A percentile compares a stretch with the other conserved stretches of the same genome.
These are phyloP conservation scores for Leptographium galeiforme DNA, from an alignment of 2,329 filamentous ascomycete genomes.

Conservation along the genomic window DNA sequence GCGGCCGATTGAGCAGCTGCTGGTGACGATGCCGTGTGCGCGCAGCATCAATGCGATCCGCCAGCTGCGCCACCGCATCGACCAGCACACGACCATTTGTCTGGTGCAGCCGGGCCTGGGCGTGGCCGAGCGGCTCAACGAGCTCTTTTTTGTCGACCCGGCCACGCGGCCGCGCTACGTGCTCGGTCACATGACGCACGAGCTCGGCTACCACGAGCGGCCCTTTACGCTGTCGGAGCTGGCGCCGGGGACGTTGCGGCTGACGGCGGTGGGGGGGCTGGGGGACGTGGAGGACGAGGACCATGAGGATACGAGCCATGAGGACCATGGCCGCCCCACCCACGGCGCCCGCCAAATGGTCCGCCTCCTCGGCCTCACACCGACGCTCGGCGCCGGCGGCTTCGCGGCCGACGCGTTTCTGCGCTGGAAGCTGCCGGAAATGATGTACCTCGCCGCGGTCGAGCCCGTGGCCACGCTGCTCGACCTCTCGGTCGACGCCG, in stretches of 20 bases:
- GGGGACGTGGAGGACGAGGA: neutral
- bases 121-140: conserved; percentile 63
- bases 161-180: conserved; percentile 60
- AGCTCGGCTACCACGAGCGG: conserved; percentile 19
- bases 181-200: conserved; percentile 46
- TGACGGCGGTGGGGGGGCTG: conserved; percentile 15
- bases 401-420: conserved; percentile 50
- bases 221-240: conserved; percentile 16
- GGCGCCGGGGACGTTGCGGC: conserved; percentile 18
- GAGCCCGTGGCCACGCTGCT: conserved; percentile 73
- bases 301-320: conserved; percentile 1
- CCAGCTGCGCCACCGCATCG: conserved; percentile 17
- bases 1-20: conserved; percentile 15
- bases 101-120: conserved; percentile 48
- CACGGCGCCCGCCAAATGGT: conserved; percentile 38
- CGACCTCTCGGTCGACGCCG: conserved; percentile 58
- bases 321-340: neutral
- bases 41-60: conserved; percentile 14
- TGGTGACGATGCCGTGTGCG: conserved; percentile 18
- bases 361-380: conserved; percentile 46
- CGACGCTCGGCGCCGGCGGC: conserved; percentile 46
- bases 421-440: conserved; percentile 61
- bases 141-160: conserved; percentile 54
- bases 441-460: conserved; percentile 63
- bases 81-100: conserved; percentile 20